Conservation (phyloP, 2,329 filamentous ascomycete genomes). For the Sphaerulina populicola region DNA sequence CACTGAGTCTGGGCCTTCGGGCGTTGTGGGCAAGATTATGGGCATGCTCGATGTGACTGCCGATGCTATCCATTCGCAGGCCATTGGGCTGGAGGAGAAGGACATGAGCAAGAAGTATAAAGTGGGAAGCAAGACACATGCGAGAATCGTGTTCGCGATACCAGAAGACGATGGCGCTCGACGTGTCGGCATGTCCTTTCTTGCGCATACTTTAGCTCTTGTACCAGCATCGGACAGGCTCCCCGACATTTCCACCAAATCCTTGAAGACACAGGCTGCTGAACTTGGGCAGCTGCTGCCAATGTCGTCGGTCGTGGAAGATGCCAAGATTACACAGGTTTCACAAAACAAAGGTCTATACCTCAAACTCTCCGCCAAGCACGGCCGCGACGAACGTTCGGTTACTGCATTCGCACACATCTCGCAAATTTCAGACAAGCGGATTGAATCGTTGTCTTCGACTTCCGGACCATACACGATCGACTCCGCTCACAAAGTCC, state of each 20-base stretch:
- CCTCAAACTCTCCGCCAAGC: slow-evolving; percentile 52
- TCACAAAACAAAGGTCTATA: slow-evolving; percentile 76
- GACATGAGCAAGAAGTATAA: slow-evolving; percentile 73
- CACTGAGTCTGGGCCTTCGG: slow-evolving; percentile 62
- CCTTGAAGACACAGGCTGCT: slow-evolving; percentile 22
- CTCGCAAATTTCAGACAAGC: slow-evolving; percentile 81
- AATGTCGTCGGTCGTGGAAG: slow-evolving; percentile 66
- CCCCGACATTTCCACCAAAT: slow-evolving; percentile 29
- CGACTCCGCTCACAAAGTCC: slow-evolving; percentile 68
- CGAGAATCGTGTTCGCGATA: slow-evolving; percentile 79
- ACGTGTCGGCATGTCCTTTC: slow-evolving; percentile 78
- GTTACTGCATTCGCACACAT: slow-evolving; percentile 73
- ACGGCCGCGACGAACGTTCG: slow-evolving; percentile 7
- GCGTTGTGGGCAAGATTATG: slow-evolving; percentile 84
- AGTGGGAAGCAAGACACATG: slow-evolving; percentile 73
- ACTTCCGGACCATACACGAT: slow-evolving; percentile 68
- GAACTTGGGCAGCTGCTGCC: slow-evolving; percentile 48
- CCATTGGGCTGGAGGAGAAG: slow-evolving; percentile 56
- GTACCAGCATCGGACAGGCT: slow-evolving; percentile 34
- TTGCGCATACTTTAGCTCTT: slow-evolving; percentile 75
- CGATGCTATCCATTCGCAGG: slow-evolving; percentile 80
- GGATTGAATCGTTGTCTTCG: slow-evolving; percentile 73
- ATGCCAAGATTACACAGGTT: slow-evolving; percentile 70
- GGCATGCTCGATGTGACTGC: slow-evolving; percentile 85
- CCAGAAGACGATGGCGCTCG: slow-evolving; percentile 62